Evolutionary conservation across 768 basidiomycete genomes (phyloP).

Genomic region (Leccinum broughii): DNA sequence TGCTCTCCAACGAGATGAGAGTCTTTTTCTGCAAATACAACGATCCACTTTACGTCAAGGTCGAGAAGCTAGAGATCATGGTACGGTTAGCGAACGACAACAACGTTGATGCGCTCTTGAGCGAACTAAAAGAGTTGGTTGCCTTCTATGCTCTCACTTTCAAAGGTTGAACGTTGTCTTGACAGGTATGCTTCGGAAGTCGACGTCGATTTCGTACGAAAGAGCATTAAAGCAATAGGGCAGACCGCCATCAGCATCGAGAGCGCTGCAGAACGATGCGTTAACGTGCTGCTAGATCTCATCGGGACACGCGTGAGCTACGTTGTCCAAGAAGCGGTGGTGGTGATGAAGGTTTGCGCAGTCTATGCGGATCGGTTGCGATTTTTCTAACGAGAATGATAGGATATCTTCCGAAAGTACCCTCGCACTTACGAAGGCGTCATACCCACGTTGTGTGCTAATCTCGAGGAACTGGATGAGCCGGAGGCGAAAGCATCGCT

Average conservation of each 20-base stretch:
- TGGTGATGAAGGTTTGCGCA: conserved; percentile 89
- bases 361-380: neutral
- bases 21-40: conserved; percentile 99
- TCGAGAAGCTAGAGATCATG: conserved; percentile 99
- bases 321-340: conserved; percentile 96
- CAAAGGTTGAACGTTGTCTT: conserved; percentile 2
- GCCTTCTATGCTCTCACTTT: neutral
- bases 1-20: conserved; percentile 94
- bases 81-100: conserved; percentile 85
- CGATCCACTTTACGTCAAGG: conserved; percentile 97
- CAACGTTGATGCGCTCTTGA: conserved; percentile 92
- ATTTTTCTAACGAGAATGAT: conserved; percentile 2
- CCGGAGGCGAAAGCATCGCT: conserved; percentile 97
- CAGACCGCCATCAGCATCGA: conserved; percentile 97
- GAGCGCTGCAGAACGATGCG: conserved; percentile 88
- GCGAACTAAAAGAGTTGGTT: conserved; percentile 92
- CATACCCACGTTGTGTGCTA: conserved; percentile 92
- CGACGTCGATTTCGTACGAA: conserved; percentile 96
- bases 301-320: conserved; percentile 94
- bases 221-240: conserved; percentile 93
- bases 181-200: conserved; percentile 92
- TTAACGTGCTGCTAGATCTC: conserved; percentile 89
- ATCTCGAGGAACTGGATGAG: conserved; percentile 95
- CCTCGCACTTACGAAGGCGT: conserved; percentile 96
- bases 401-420: conserved; percentile 99